These are phyloP conservation scores for Verticillium isaacii DNA, from an alignment of 2,329 filamentous ascomycete species.

Conservation along the genomic window DNA sequence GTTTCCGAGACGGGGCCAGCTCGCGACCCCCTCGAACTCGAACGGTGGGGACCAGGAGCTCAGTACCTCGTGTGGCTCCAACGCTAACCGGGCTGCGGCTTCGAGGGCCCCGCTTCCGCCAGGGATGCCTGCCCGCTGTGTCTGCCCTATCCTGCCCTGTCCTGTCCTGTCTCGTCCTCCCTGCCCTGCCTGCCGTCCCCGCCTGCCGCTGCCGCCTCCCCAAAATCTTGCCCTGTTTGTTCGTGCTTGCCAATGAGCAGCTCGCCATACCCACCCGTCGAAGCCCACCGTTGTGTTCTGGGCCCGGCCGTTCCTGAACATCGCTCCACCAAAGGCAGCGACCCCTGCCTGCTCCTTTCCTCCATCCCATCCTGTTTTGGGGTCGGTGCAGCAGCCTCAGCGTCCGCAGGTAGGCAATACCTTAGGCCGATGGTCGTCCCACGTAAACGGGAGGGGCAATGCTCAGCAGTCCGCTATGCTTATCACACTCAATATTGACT, in stretches of 20 bases:
- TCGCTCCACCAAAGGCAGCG: not conserved
- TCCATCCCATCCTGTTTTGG: no score
- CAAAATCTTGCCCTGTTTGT: not conserved
- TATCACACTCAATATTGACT: no score
- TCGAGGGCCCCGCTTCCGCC: not conserved
- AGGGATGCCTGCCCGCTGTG: not conserved
- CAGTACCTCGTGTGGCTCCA: not conserved
- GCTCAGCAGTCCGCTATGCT: no score
- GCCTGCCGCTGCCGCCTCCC: not conserved
- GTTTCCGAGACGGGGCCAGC: not conserved
- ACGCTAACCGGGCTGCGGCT: not conserved
- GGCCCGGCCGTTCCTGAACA: not conserved
- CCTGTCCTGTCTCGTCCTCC: no score
- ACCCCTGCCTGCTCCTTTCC: not conserved
- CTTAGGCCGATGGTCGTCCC: no score
- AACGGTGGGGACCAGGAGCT: not conserved
- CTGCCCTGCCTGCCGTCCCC: not conserved
- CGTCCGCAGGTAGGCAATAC: no score
- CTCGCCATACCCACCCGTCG: not conserved
- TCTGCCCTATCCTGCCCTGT: no score
- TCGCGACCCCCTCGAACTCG: not conserved
- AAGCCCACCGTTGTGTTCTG: not conserved
- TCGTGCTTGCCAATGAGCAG: not conserved
- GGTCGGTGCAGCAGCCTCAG: no score
- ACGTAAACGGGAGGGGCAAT: no score